phyloP scores from a whole-genome alignment of 345 rosid genomes.

The Populus tremula region DNA sequence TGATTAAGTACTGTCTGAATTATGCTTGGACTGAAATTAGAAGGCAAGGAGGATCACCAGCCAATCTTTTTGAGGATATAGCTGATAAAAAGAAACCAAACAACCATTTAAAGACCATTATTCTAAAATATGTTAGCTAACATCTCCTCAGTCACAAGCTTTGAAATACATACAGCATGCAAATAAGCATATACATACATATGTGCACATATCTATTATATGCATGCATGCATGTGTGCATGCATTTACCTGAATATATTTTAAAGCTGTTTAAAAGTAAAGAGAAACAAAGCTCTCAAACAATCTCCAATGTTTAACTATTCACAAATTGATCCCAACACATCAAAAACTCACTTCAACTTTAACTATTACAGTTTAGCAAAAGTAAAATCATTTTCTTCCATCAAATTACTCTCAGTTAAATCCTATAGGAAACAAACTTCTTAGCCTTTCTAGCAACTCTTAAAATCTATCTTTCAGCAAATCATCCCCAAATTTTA shows the following conservation, averaged over 20 bases:
- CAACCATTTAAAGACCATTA: background rate
- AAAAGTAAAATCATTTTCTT: no score
- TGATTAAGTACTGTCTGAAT: constrained; percentile 57
- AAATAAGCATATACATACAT: background rate
- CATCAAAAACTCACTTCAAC: background rate
- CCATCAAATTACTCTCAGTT: no score
- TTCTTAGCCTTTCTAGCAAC: no score
- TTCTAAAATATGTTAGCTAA: constrained; percentile 2
- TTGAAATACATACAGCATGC: background rate
- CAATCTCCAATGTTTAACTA: background rate
- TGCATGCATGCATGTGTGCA: background rate
- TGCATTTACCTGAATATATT: background rate
- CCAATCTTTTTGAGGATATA: constrained; percentile 79
- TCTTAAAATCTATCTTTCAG: no score
- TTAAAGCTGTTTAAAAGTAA: no score
- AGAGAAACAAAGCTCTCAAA: background rate
- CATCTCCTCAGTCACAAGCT: background rate
- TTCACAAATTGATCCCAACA: background rate
- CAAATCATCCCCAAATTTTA: no score
- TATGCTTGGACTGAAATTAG: constrained; percentile 52
- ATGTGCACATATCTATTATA: background rate
- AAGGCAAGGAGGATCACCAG: constrained; percentile 76
- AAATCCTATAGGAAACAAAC: no score
- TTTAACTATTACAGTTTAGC: background rate
- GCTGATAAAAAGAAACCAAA: constrained; percentile 33